phyloP scores from a whole-genome alignment of 495 filamentous ascomycete species.

The Mytilinidion resinicola region DNA sequence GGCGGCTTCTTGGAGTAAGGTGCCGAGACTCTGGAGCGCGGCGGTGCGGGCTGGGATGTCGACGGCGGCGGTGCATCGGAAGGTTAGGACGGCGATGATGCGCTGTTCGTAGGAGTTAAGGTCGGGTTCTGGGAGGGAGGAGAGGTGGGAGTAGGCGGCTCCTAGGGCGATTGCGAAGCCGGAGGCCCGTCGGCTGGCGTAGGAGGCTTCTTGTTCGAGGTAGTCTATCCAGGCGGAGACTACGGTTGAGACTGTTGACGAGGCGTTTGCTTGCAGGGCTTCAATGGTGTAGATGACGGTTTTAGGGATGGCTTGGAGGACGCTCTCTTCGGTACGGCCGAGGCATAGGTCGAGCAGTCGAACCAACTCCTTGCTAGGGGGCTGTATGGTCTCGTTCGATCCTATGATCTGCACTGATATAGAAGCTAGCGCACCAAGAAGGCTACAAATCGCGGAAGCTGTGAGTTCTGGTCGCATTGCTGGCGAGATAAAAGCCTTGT shows the following conservation, averaged over 20 bases:
- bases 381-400: neutral
- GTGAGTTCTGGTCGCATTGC: slow-evolving; percentile 28
- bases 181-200: slow-evolving; percentile 17
- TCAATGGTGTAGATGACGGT: slow-evolving; percentile 5
- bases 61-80: slow-evolving; percentile 22
- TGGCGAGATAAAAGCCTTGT: slow-evolving; percentile 25
- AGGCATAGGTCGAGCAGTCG: slow-evolving; percentile 23
- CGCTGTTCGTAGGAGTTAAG: neutral
- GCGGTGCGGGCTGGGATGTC: slow-evolving; percentile 23
- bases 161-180: slow-evolving; percentile 25
- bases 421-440: slow-evolving; percentile 15
- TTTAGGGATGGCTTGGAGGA: slow-evolving; percentile 22
- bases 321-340: slow-evolving; percentile 19
- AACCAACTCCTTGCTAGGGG: slow-evolving; percentile 9
- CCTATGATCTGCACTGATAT: neutral
- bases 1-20: slow-evolving; percentile 6
- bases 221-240: slow-evolving; percentile 13
- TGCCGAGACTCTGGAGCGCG: slow-evolving; percentile 15
- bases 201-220: slow-evolving; percentile 23
- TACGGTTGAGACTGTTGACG: neutral
- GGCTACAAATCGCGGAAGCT: slow-evolving; percentile 17
- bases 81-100: slow-evolving; percentile 21
- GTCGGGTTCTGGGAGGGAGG: neutral
- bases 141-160: slow-evolving; percentile 14
- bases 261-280: neutral